A percentile compares a stretch with the other conserved stretches of the same genome.
Conservation (phyloP, 164 flowering plant genomes). For the Liquidambar formosana region DNA sequence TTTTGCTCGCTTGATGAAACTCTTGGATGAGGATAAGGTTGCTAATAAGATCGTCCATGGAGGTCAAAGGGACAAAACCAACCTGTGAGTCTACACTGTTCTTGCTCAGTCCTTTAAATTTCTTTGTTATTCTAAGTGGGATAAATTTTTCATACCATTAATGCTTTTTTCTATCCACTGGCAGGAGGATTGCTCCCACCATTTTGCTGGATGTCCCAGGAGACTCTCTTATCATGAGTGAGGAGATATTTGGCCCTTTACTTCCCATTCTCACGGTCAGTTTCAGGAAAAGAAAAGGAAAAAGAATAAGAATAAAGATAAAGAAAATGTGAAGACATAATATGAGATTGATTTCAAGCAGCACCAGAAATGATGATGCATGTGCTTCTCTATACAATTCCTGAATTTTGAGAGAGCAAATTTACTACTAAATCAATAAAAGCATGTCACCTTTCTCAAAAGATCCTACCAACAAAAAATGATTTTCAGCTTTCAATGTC, state of each 20-base stretch:
- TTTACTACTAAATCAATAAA: no score
- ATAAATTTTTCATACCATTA: neutral
- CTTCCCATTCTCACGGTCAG: slow-evolving; percentile 84
- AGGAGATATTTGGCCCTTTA: slow-evolving; percentile 94
- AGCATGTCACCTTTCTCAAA: no score
- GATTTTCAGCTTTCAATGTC: no score
- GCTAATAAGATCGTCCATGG: slow-evolving; percentile 70
- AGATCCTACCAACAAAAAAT: no score
- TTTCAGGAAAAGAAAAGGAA: neutral
- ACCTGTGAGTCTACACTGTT: slow-evolving; percentile 52
- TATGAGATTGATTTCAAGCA: no score
- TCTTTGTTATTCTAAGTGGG: neutral
- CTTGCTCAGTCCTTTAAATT: neutral
- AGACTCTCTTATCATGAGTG: slow-evolving; percentile 83
- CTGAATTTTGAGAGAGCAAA: no score
- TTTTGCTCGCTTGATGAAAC: slow-evolving; percentile 62
- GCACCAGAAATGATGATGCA: no score
- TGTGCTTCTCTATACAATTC: no score
- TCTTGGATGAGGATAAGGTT: slow-evolving; percentile 80
- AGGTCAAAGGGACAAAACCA: slow-evolving; percentile 62
- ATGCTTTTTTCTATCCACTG: slow-evolving; percentile 7
- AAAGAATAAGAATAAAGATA: no score
- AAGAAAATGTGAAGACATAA: no score
- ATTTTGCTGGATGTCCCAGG: slow-evolving; percentile 79
- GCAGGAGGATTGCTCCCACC: slow-evolving; percentile 86